Evolutionary conservation across 805 yeast species (phyloP).

Genomic region (Candida alai): DNA sequence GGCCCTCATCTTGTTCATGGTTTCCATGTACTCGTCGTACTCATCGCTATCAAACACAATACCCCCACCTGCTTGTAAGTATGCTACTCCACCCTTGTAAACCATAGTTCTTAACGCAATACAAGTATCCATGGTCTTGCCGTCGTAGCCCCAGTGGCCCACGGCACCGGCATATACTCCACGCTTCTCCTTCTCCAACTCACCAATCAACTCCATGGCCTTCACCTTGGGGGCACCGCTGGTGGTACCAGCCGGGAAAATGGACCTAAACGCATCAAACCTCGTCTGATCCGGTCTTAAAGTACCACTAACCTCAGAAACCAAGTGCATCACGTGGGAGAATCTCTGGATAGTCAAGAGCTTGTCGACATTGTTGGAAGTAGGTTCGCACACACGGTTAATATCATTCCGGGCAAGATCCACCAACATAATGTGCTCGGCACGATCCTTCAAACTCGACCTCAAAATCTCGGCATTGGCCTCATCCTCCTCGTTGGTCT

Average conservation of each 20-base stretch:
- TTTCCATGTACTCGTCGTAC: conserved; percentile 91
- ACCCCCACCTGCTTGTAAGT: conserved; percentile 98
- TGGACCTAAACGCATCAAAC: conserved; percentile 95
- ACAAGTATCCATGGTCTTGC: conserved; percentile 94
- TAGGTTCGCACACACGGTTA: conserved; percentile 90
- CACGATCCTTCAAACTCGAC: conserved; percentile 83
- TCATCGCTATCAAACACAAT: conserved; percentile 95
- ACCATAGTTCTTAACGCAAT: conserved; percentile 98
- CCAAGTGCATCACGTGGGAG: conserved; percentile 95
- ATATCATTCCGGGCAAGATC: conserved; percentile 96
- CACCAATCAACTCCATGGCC: conserved; percentile 93
- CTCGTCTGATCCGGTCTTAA: conserved; percentile 79
- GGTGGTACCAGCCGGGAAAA: conserved; percentile 99
- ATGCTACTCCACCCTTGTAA: conserved; percentile 83
- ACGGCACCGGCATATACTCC: conserved; percentile 99
- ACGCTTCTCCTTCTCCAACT: conserved; percentile 84
- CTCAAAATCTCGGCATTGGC: conserved; percentile 68
- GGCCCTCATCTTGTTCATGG: conserved; percentile 95
- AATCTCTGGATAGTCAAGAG: conserved; percentile 87
- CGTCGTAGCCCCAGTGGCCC: conserved; percentile 96
- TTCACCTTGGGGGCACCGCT: conserved; percentile 97
- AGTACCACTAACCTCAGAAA: conserved; percentile 91
- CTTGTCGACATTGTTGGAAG: conserved; percentile 80
- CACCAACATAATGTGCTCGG: conserved; percentile 98
- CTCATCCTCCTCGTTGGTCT: conserved; percentile 89